phyloP scores from a whole-genome alignment of 495 filamentous ascomycete genomes.

The Talaromyces stipitatus region DNA sequence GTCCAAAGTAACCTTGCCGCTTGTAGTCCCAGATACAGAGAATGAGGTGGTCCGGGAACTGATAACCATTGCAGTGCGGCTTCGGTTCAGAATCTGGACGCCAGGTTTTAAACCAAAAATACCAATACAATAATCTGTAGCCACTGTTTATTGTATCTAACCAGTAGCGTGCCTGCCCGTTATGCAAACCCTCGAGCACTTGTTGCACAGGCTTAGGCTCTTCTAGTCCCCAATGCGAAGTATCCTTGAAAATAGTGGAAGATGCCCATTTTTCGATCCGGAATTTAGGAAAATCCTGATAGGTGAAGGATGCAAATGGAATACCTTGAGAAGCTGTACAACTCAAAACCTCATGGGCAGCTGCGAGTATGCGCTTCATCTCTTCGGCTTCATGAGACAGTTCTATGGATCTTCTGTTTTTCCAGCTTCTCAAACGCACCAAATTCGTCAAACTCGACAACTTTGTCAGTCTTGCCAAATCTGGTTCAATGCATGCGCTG shows the following conservation, averaged over 20 bases:
- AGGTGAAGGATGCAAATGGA: background rate
- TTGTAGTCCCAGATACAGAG: constrained; percentile 4
- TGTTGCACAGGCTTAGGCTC: background rate
- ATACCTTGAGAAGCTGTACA: background rate
- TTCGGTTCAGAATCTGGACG: background rate
- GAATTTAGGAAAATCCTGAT: background rate
- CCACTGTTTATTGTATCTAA: background rate
- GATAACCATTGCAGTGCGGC: background rate
- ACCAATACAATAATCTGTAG: background rate
- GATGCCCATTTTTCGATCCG: background rate
- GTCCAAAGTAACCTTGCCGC: background rate
- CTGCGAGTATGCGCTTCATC: background rate
- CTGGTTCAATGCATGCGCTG: background rate
- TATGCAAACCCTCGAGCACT: background rate
- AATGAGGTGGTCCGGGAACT: background rate
- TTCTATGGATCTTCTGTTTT: no score
- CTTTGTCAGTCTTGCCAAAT: no score
- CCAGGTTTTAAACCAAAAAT: background rate
- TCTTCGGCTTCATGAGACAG: background rate
- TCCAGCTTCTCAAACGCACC: no score
- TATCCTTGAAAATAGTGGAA: constrained; percentile 3
- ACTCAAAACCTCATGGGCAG: background rate
- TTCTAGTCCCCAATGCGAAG: background rate
- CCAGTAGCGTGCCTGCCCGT: background rate
- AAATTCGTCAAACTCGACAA: no score